Evolutionary conservation across 495 filamentous ascomycete genomes (phyloP).

Genomic region (Xylaria cubensis): DNA sequence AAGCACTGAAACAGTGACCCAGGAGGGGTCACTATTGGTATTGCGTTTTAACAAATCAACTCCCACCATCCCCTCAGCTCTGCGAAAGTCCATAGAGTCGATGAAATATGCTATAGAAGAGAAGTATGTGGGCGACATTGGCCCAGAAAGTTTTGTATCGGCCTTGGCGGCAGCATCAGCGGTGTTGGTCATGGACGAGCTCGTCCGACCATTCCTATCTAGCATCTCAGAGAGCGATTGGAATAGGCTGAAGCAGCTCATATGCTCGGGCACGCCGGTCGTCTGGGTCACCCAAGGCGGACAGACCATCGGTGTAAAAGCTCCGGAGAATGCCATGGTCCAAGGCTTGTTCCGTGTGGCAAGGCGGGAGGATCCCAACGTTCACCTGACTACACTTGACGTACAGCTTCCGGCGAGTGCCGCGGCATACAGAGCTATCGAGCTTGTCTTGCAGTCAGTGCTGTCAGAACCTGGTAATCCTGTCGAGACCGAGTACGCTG

Average conservation of each 20-base stretch:
- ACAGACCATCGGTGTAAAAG: neutral
- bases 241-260: neutral
- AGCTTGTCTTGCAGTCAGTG: neutral
- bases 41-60: too few relatives aligned
- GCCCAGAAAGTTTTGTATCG: too few relatives aligned
- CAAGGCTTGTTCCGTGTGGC: neutral
- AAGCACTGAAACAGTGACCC: too few relatives aligned
- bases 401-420: neutral
- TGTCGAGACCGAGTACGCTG: neutral
- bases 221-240: neutral
- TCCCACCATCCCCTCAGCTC: too few relatives aligned
- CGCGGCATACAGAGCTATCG: neutral
- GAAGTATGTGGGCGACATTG: too few relatives aligned
- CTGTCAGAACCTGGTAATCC: neutral
- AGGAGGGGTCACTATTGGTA: too few relatives aligned
- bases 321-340: neutral
- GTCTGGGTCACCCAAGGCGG: neutral
- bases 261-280: neutral
- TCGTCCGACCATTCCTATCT: too few relatives aligned
- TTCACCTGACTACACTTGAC: neutral
- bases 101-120: too few relatives aligned
- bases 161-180: too few relatives aligned
- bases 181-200: too few relatives aligned
- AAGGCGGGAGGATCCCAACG: neutral
- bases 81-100: too few relatives aligned